These are phyloP conservation scores for Fraxinus latifolia DNA, from an alignment of 305 asterid genomes.

Conservation along the genomic window DNA sequence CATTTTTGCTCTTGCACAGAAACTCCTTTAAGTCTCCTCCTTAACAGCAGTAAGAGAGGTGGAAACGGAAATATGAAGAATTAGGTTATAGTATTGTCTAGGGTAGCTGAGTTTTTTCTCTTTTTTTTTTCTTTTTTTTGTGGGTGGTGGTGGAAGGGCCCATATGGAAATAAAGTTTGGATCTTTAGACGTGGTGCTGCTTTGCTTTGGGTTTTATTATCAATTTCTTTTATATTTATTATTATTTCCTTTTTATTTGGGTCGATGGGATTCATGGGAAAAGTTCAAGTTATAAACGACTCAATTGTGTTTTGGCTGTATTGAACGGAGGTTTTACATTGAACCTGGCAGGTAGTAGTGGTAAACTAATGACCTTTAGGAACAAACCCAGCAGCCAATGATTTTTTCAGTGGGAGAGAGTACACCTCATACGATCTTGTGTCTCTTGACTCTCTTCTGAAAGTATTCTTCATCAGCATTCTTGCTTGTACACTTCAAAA, in stretches of 20 bases:
- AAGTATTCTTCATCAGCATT: background rate
- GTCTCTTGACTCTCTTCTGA: background rate
- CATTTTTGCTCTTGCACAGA: background rate
- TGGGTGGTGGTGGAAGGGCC: background rate
- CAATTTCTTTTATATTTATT: slow-evolving; percentile 11
- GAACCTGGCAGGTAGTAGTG: slow-evolving; percentile 10
- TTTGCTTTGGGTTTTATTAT: background rate
- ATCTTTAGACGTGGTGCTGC: slow-evolving; percentile 30
- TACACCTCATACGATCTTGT: background rate
- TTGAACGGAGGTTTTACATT: background rate
- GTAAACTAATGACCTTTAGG: slow-evolving; percentile 7
- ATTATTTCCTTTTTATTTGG: background rate
- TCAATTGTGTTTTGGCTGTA: slow-evolving; percentile 10
- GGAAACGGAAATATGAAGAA: slow-evolving; percentile 18
- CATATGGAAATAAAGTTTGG: slow-evolving; percentile 24
- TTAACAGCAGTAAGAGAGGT: slow-evolving; percentile 8
- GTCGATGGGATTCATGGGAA: background rate
- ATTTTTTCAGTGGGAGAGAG: background rate
- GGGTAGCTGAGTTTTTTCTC: slow-evolving; percentile 27
- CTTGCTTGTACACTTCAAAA: background rate
- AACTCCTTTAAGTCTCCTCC: background rate
- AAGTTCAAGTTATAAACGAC: background rate
- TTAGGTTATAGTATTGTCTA: slow-evolving; percentile 27
- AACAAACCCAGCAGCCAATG: slow-evolving; percentile 1
- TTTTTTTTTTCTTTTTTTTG: background rate